A percentile compares a stretch with the other conserved stretches of the same genome.
These are phyloP conservation scores for Paraconiothyrium sp. DNA, from an alignment of 2,329 filamentous ascomycete species.

Conservation along the genomic window DNA sequence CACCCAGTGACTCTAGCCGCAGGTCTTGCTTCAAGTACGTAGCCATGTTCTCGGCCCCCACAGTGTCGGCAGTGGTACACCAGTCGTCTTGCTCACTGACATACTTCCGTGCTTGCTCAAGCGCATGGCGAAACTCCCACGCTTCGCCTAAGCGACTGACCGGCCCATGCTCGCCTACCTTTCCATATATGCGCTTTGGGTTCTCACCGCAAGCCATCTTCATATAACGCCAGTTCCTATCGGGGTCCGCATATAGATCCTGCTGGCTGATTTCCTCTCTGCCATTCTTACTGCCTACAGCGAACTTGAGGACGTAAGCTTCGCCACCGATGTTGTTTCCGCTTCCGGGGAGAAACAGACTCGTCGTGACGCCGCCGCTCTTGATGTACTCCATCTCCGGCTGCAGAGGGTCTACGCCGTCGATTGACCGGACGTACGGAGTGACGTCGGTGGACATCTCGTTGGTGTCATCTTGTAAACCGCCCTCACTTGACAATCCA, in stretches of 20 bases:
- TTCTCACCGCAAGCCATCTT: constrained; percentile 83
- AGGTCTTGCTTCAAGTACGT: constrained; percentile 70
- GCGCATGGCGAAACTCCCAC: constrained; percentile 73
- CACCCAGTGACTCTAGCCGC: constrained; percentile 70
- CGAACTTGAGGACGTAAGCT: constrained; percentile 74
- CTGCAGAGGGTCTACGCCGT: constrained; percentile 71
- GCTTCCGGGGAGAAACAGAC: constrained; percentile 72
- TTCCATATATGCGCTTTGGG: constrained; percentile 69
- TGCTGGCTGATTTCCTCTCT: constrained; percentile 69
- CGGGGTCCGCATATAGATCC: constrained; percentile 73
- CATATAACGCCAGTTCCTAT: constrained; percentile 73
- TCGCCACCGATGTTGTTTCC: constrained; percentile 80
- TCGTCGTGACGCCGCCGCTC: constrained; percentile 76
- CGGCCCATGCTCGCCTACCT: constrained; percentile 63
- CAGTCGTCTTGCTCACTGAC: constrained; percentile 73
- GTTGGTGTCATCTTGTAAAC: constrained; percentile 69
- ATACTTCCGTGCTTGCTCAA: constrained; percentile 68
- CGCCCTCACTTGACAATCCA: constrained; percentile 59
- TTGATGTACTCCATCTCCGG: constrained; percentile 75
- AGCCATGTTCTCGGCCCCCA: constrained; percentile 62
- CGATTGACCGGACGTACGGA: constrained; percentile 73
- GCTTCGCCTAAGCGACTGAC: constrained; percentile 73
- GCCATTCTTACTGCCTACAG: constrained; percentile 68
- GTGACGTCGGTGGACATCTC: constrained; percentile 72
- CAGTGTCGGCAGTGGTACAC: constrained; percentile 66